Evolutionary conservation across 2,329 filamentous ascomycete species (phyloP).

Genomic region (Colletotrichum plurivorum): DNA sequence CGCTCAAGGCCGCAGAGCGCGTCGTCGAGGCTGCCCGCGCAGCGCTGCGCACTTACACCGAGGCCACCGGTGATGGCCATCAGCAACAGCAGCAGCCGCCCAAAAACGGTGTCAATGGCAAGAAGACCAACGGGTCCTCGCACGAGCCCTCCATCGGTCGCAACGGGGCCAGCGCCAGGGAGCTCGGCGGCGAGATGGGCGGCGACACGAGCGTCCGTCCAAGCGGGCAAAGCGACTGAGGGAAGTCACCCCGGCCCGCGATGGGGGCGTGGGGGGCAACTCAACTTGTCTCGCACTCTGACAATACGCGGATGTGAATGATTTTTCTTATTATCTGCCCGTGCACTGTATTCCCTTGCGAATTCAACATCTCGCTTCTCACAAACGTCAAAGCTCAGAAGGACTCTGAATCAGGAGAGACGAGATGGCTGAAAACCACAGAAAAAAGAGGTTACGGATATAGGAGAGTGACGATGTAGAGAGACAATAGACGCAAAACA

Average conservation of each 20-base stretch:
- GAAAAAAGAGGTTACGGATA: background rate
- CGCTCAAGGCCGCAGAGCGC: constrained; percentile 62
- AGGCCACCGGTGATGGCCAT: constrained; percentile 43
- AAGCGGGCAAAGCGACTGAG: background rate
- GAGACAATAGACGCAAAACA: background rate
- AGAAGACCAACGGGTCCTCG: constrained; percentile 41
- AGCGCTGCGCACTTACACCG: constrained; percentile 58
- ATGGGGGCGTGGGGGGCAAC: constrained; percentile 18
- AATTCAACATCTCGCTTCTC: constrained; percentile 38
- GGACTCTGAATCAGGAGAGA: constrained; percentile 13
- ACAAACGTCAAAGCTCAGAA: background rate
- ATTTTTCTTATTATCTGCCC: background rate
- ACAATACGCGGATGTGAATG: background rate
- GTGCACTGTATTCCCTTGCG: constrained; percentile 34
- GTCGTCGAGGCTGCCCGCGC: constrained; percentile 60
- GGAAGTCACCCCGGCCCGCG: background rate
- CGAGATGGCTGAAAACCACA: background rate
- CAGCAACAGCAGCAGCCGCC: constrained; percentile 7
- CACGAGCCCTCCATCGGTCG: constrained; percentile 46
- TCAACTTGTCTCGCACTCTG: constrained; percentile 33
- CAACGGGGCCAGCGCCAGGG: constrained; percentile 48
- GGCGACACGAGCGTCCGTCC: constrained; percentile 63
- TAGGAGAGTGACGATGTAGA: background rate
- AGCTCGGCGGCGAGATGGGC: constrained; percentile 73
- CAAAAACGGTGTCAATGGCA: constrained; percentile 35